Percentiles rank a stretch among this genome's conserved stretches.
These are phyloP conservation scores for Tulasnella sp. DNA, from an alignment of 768 basidiomycete species.

Conservation along the genomic window DNA sequence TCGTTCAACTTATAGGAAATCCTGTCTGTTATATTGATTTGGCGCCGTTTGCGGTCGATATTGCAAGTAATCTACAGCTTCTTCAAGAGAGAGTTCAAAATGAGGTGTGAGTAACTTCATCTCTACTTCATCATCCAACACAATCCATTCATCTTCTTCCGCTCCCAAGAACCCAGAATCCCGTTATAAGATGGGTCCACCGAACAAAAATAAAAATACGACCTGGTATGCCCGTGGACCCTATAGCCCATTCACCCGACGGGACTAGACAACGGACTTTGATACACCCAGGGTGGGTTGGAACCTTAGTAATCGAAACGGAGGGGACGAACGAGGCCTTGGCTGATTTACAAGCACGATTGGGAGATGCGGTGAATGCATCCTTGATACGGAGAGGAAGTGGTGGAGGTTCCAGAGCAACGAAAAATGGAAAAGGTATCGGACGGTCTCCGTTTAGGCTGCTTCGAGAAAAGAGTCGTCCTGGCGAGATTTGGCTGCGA, in stretches of 20 bases:
- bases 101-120: constrained; percentile 53
- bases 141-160: constrained; percentile 3
- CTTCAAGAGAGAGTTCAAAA: constrained; percentile 62
- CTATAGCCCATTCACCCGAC: too few relatives aligned
- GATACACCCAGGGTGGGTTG: constrained; percentile 72
- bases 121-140: neutral
- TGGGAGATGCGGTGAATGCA: constrained; percentile 40
- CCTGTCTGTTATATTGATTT: constrained; percentile 58
- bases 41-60: constrained; percentile 63
- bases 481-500: constrained; percentile 58
- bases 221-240: constrained; percentile 28
- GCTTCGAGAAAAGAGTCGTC: constrained; percentile 59
- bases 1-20: constrained; percentile 43
- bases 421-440: neutral
- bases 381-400: too few relatives aligned
- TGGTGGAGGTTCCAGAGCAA: constrained; percentile 30
- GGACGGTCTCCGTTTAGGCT: constrained; percentile 48
- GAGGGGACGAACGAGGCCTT: constrained; percentile 79
- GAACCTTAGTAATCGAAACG: constrained; percentile 66
- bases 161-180: constrained; percentile 67
- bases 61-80: constrained; percentile 57
- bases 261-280: constrained; percentile 37
- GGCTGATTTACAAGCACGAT: constrained; percentile 60
- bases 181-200: constrained; percentile 74
- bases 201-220: constrained; percentile 56